A percentile compares a stretch with the other conserved stretches of the same genome.
Evolutionary conservation across 371 early-diverging fungal species (phyloP).

Genomic region (Batrachochytrium dendrobatidis): DNA sequence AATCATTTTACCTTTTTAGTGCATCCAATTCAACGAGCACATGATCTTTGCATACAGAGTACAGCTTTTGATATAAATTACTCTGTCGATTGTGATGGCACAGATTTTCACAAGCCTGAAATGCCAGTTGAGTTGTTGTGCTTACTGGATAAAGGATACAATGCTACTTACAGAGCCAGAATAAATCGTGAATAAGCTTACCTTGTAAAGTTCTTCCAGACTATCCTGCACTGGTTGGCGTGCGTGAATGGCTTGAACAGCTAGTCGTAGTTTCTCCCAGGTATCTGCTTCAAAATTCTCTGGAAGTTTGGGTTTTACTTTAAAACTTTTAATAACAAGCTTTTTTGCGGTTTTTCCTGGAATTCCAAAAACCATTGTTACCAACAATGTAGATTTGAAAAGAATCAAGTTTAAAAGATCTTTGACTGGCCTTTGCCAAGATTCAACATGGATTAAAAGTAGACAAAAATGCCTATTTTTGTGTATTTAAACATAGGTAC

Average conservation of each 20-base stretch:
- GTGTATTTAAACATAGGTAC: too few relatives aligned
- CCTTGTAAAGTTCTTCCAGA: slow-evolving; percentile 78
- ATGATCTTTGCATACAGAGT: slow-evolving; percentile 48
- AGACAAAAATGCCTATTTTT: too few relatives aligned
- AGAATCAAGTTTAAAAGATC: too few relatives aligned
- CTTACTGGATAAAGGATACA: background rate
- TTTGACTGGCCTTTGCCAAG: too few relatives aligned
- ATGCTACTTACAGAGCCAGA: background rate
- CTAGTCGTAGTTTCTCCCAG: slow-evolving; percentile 56
- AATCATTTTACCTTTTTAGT: slow-evolving; percentile 13
- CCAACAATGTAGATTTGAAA: too few relatives aligned
- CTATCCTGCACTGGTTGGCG: slow-evolving; percentile 54
- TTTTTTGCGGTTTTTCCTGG: slow-evolving; percentile 42
- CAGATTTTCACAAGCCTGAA: slow-evolving; percentile 64
- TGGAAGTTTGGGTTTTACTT: slow-evolving; percentile 63
- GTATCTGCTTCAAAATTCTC: slow-evolving; percentile 57
- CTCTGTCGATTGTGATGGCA: slow-evolving; percentile 68
- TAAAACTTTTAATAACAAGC: slow-evolving; percentile 55
- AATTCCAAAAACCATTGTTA: too few relatives aligned
- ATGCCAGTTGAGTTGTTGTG: background rate
- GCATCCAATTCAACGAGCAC: slow-evolving; percentile 25
- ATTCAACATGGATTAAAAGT: too few relatives aligned
- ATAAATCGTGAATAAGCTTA: slow-evolving; percentile 10
- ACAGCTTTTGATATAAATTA: slow-evolving; percentile 54
- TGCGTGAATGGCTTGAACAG: slow-evolving; percentile 69